phyloP scores from a whole-genome alignment of 495 filamentous ascomycete species.

The Pyrenula massariospora region DNA sequence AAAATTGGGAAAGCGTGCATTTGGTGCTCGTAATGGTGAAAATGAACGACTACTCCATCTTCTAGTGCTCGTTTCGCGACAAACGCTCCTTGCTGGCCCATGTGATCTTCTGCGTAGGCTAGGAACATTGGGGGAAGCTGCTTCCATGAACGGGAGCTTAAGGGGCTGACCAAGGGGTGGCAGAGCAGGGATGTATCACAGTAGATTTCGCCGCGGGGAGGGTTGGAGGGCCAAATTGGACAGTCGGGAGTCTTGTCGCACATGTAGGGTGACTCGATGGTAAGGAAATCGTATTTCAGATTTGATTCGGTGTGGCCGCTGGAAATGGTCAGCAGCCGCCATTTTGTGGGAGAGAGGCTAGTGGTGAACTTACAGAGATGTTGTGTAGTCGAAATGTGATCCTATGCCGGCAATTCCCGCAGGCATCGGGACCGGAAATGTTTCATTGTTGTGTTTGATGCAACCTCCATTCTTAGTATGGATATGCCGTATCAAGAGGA shows the following conservation, averaged over 20 bases:
- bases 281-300: background rate
- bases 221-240: constrained; percentile 7
- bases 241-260: constrained; percentile 1
- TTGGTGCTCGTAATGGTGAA: too few species aligned
- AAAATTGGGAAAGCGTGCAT: too few species aligned
- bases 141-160: constrained; percentile 4
- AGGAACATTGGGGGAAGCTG: constrained; percentile 9
- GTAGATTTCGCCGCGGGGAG: constrained; percentile 6
- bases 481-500: constrained; percentile 1
- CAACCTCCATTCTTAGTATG: background rate
- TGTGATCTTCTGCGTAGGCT: constrained; percentile 3
- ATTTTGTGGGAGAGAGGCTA: too few species aligned
- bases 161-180: constrained; percentile 8
- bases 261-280: constrained; percentile 1
- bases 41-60: too few species aligned
- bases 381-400: constrained; percentile 2
- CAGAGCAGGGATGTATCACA: constrained; percentile 3
- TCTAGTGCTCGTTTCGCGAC: too few species aligned
- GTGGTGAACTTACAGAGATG: too few species aligned
- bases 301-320: constrained; percentile 1
- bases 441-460: constrained; percentile 2
- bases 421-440: constrained; percentile 3
- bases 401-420: constrained; percentile 6
- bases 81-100: too few species aligned
- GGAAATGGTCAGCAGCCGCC: too few species aligned